Evolutionary conservation across 768 basidiomycete genomes (phyloP).

Genomic region (Naganishia randhawae): DNA sequence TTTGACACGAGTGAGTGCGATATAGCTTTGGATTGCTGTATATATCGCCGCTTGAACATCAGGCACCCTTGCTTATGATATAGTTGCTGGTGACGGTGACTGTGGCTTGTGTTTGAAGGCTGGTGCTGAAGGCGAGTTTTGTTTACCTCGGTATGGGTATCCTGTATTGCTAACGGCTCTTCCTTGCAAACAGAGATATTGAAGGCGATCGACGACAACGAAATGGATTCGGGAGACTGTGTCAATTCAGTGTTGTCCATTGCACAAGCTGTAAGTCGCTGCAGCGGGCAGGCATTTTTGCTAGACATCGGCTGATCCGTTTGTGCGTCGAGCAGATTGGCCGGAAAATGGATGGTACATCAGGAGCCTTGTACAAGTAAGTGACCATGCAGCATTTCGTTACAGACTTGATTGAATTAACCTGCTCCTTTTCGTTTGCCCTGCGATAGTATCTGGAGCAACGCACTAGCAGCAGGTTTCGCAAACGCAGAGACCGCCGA

Average conservation of each 20-base stretch:
- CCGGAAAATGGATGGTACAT: slow-evolving; percentile 84
- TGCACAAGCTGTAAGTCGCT: slow-evolving; percentile 55
- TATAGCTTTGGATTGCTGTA: too few species aligned
- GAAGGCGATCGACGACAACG: slow-evolving; percentile 59
- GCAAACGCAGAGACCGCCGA: slow-evolving; percentile 46
- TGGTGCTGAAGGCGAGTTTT: slow-evolving; percentile 53
- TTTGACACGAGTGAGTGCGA: slow-evolving; percentile 63
- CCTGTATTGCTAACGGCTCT: background rate
- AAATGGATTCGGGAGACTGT: slow-evolving; percentile 63
- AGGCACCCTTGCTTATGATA: background rate
- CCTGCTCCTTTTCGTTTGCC: background rate
- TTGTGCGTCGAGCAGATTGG: slow-evolving; percentile 56
- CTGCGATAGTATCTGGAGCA: slow-evolving; percentile 60
- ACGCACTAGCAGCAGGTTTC: slow-evolving; percentile 69
- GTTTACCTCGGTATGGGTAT: background rate
- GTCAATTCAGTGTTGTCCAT: slow-evolving; percentile 61
- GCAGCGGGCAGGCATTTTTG: too few species aligned
- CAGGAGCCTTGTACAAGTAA: slow-evolving; percentile 68
- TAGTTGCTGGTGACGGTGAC: slow-evolving; percentile 79
- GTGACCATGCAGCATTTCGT: background rate
- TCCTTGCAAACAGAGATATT: slow-evolving; percentile 53
- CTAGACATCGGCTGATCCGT: too few species aligned
- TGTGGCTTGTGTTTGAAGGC: slow-evolving; percentile 63
- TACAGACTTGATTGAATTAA: background rate
- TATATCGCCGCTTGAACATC: background rate